Conservation (phyloP, 1,139 yeast species). For the Yamadazyma atlantica region DNA sequence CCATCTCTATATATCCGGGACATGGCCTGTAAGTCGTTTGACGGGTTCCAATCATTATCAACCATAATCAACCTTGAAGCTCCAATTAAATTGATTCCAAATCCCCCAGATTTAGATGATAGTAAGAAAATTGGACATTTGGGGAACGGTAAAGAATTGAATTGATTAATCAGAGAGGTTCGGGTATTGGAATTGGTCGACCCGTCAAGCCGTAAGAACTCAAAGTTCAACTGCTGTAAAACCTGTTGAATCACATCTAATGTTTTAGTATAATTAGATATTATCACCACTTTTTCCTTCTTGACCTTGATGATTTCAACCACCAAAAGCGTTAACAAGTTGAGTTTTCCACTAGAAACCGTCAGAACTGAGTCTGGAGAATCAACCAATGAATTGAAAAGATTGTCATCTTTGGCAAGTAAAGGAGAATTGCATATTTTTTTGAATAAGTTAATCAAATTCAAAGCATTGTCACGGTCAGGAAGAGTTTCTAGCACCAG, state of each 20-base stretch:
- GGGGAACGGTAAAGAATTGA: slow-evolving; percentile 52
- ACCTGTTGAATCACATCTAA: slow-evolving; percentile 70
- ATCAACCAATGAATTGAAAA: neutral
- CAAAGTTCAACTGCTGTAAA: slow-evolving; percentile 48
- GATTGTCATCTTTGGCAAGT: slow-evolving; percentile 45
- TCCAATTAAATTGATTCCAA: slow-evolving; percentile 86
- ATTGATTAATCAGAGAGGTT: slow-evolving; percentile 62
- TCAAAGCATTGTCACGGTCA: slow-evolving; percentile 44
- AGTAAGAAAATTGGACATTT: slow-evolving; percentile 66
- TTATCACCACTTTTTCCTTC: slow-evolving; percentile 77
- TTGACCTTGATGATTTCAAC: slow-evolving; percentile 38
- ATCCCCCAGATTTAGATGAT: slow-evolving; percentile 93
- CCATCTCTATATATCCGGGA: slow-evolving; percentile 96
- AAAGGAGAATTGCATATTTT: slow-evolving; percentile 86
- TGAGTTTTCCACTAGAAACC: slow-evolving; percentile 56
- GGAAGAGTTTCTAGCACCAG: slow-evolving; percentile 30
- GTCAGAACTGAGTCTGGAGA: slow-evolving; percentile 11
- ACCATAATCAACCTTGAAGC: slow-evolving; percentile 82
- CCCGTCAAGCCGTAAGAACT: slow-evolving; percentile 77
- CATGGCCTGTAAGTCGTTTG: slow-evolving; percentile 92
- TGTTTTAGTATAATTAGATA: slow-evolving; percentile 88
- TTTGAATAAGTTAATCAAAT: slow-evolving; percentile 71
- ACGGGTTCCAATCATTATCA: slow-evolving; percentile 95
- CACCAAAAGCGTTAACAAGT: slow-evolving; percentile 53
- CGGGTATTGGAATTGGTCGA: slow-evolving; percentile 69